Evolutionary conservation across 208 protist species (phyloP).

Genomic region (Crithidia expoeki): DNA sequence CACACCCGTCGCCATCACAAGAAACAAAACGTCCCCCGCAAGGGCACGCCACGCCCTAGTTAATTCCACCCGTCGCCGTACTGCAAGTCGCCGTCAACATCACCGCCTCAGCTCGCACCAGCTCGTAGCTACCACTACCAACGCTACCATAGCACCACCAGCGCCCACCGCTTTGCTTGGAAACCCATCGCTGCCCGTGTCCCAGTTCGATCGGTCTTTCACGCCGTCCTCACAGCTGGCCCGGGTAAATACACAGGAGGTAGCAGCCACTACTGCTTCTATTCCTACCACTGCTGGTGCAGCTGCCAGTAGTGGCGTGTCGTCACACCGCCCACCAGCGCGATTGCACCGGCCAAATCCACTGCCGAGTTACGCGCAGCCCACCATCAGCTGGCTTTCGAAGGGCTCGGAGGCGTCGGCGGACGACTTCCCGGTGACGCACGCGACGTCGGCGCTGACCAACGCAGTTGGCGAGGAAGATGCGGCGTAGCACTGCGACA

Average conservation of each 20-base stretch:
- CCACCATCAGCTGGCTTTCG: slow-evolving; percentile 74
- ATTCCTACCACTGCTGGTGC: background rate
- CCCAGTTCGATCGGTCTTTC: slow-evolving; percentile 2
- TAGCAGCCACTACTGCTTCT: background rate
- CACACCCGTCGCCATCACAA: background rate
- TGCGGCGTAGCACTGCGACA: background rate
- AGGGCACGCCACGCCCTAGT: too few relatives aligned
- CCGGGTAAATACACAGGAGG: background rate
- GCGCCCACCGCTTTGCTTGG: slow-evolving; percentile 12
- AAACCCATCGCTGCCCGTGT: background rate
- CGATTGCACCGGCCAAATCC: background rate
- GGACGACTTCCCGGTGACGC: slow-evolving; percentile 30
- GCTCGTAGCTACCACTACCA: background rate
- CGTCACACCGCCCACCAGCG: background rate
- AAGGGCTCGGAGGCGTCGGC: slow-evolving; percentile 50
- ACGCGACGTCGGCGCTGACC: background rate
- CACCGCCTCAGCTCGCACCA: background rate
- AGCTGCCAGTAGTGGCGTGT: background rate
- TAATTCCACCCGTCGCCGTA: too few relatives aligned
- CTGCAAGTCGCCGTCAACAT: background rate
- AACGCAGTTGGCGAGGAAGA: slow-evolving; percentile 1
- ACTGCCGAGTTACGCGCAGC: slow-evolving; percentile 69
- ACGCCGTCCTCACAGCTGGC: slow-evolving; percentile 16
- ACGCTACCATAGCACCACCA: background rate
- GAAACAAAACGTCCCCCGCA: too few relatives aligned